phyloP scores from a whole-genome alignment of 2,329 filamentous ascomycete genomes.

The Clonostachys chloroleuca region DNA sequence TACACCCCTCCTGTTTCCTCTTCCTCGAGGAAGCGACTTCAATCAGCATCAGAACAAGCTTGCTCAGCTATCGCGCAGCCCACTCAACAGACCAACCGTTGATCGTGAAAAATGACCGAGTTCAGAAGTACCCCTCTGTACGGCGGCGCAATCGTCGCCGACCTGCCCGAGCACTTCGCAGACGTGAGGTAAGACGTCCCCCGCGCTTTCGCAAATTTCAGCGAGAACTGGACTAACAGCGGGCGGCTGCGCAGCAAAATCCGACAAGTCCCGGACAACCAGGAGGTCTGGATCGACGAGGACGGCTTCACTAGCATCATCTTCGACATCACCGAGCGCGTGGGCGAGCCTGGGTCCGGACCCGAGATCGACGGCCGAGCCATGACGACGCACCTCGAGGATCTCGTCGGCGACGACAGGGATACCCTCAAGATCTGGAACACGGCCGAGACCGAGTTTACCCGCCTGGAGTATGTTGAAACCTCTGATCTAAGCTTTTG shows the following conservation, averaged over 20 bases:
- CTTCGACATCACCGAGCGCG: conserved; percentile 83
- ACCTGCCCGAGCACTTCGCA: conserved; percentile 63
- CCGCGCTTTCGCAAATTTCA: neutral
- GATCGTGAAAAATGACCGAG: conserved; percentile 32
- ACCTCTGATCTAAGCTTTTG: neutral
- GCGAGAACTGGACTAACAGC: neutral
- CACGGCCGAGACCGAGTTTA: conserved; percentile 56
- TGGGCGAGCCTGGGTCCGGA: conserved; percentile 48
- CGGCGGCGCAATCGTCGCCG: conserved; percentile 66
- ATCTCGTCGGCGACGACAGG: conserved; percentile 60
- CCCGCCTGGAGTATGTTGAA: conserved; percentile 42
- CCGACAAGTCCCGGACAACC: conserved; percentile 77
- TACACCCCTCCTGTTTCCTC: too few relatives aligned
- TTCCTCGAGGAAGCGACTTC: too few relatives aligned
- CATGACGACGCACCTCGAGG: conserved; percentile 63
- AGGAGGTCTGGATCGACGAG: conserved; percentile 87
- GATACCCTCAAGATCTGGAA: conserved; percentile 64
- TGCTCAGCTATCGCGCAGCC: too few relatives aligned
- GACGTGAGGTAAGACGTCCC: conserved; percentile 61
- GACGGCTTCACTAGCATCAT: conserved; percentile 84
- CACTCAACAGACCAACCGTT: too few relatives aligned
- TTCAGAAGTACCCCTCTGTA: conserved; percentile 61
- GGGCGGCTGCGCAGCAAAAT: conserved; percentile 46
- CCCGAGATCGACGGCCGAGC: conserved; percentile 66
- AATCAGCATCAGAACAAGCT: too few relatives aligned